A percentile compares a stretch with the other conserved stretches of the same genome.
These are phyloP conservation scores for Aureobasidium sp. DNA, from an alignment of 2,329 filamentous ascomycete genomes.

Conservation along the genomic window DNA sequence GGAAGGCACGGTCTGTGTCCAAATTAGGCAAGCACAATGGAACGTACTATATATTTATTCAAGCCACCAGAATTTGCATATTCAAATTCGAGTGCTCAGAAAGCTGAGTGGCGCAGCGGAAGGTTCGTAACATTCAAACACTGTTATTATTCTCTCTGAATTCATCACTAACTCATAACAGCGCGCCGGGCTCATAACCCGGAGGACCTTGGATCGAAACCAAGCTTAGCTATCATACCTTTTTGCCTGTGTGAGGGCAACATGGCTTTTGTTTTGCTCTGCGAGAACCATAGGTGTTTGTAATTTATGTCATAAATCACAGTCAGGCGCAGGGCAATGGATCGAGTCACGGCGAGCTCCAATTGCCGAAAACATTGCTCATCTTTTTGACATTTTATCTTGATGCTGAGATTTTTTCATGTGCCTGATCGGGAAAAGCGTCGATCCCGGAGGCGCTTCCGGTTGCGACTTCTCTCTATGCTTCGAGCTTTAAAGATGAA, in stretches of 20 bases:
- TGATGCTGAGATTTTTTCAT: not conserved
- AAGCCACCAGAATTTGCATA: too few species aligned
- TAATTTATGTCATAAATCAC: not conserved
- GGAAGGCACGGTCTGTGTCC: too few species aligned
- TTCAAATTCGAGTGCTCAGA: too few species aligned
- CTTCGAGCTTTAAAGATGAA: too few species aligned
- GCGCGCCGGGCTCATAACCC: conserved; percentile 24
- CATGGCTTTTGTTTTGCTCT: not conserved
- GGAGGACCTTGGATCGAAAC: conserved; percentile 23
- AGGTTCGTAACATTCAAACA: not conserved
- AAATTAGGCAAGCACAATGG: too few species aligned
- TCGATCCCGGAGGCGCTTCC: not conserved
- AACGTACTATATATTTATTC: too few species aligned
- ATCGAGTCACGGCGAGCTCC: not conserved
- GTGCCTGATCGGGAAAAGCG: not conserved
- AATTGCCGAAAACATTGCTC: not conserved
- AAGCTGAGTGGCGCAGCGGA: conserved; percentile 20
- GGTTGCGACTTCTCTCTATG: not conserved
- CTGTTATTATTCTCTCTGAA: not conserved
- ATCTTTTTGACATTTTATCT: not conserved
- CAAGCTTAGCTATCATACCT: conserved; percentile 19
- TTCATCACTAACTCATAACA: conserved; percentile 1
- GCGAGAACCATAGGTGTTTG: too few species aligned
- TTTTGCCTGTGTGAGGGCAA: not conserved
- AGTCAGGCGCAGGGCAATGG: not conserved